Conservation (phyloP, 2,329 filamentous ascomycete genomes). For the Claviceps africana region DNA sequence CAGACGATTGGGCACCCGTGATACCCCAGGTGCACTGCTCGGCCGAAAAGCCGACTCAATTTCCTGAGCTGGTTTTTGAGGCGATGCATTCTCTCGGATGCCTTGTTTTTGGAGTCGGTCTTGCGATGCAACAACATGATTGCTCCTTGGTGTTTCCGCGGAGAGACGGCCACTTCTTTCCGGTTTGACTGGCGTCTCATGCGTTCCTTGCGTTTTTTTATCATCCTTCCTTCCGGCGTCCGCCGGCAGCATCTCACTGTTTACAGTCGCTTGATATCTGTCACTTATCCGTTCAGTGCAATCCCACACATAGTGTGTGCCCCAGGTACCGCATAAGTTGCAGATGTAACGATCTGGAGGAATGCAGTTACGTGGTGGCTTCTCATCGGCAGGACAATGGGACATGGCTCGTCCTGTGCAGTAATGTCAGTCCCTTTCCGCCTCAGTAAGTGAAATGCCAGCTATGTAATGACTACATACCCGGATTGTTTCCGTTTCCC, state of each 20-base stretch:
- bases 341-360: conserved; percentile 3
- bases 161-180: background rate
- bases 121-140: background rate
- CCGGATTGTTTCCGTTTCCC: background rate
- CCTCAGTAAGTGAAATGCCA: background rate
- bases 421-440: background rate
- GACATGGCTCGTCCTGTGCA: background rate
- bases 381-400: background rate
- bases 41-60: background rate
- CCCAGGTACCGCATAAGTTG: background rate
- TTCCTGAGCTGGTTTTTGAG: background rate
- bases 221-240: background rate
- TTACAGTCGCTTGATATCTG: background rate
- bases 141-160: background rate
- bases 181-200: background rate
- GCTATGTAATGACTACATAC: background rate
- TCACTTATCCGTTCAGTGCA: background rate
- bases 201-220: background rate
- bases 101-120: background rate
- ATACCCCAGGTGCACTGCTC: background rate
- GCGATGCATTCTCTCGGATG: background rate
- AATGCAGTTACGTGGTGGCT: background rate
- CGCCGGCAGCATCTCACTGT: background rate
- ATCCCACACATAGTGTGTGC: conserved; percentile 2
- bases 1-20: background rate